These are phyloP conservation scores for Aspergillus sp. DNA, from an alignment of 2,329 filamentous ascomycete species.

Conservation along the genomic window DNA sequence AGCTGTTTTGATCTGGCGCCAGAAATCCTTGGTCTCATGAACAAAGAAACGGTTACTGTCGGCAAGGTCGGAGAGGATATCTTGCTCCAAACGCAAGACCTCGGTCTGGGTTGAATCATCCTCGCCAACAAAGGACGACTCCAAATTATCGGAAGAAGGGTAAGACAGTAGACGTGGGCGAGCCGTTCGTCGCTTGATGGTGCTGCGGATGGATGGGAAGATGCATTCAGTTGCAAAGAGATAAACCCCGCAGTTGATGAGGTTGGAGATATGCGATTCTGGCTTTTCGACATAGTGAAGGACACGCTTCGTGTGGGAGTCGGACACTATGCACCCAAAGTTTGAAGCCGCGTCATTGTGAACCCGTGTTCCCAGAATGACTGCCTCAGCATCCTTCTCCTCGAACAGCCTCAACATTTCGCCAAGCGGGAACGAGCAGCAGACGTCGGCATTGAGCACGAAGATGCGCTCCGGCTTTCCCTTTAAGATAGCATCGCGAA, in stretches of 20 bases:
- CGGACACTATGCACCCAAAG: constrained; percentile 97
- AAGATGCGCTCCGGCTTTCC: constrained; percentile 93
- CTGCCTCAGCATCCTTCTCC: constrained; percentile 92
- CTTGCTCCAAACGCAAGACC: constrained; percentile 92
- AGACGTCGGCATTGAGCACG: constrained; percentile 96
- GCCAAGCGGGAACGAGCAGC: constrained; percentile 93
- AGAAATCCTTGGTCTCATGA: constrained; percentile 98
- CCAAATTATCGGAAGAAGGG: constrained; percentile 91
- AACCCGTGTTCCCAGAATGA: constrained; percentile 91
- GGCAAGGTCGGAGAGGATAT: constrained; percentile 91
- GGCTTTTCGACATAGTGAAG: constrained; percentile 99
- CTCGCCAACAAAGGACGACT: constrained; percentile 66
- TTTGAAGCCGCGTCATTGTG: constrained; percentile 89
- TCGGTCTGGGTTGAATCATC: constrained; percentile 76
- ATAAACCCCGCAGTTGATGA: constrained; percentile 99
- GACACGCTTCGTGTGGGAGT: constrained; percentile 89
- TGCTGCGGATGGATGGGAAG: constrained; percentile 90
- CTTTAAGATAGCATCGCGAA: constrained; percentile 98
- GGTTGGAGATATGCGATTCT: constrained; percentile 93
- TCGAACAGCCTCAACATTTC: constrained; percentile 95
- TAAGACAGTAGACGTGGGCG: constrained; percentile 91
- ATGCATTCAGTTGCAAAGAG: constrained; percentile 94
- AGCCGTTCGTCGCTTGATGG: constrained; percentile 93
- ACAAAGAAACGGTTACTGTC: constrained; percentile 99
- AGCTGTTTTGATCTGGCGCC: constrained; percentile 99